These are phyloP conservation scores for Karstenula rhodostoma DNA, from an alignment of 2,329 filamentous ascomycete genomes.

Conservation along the genomic window DNA sequence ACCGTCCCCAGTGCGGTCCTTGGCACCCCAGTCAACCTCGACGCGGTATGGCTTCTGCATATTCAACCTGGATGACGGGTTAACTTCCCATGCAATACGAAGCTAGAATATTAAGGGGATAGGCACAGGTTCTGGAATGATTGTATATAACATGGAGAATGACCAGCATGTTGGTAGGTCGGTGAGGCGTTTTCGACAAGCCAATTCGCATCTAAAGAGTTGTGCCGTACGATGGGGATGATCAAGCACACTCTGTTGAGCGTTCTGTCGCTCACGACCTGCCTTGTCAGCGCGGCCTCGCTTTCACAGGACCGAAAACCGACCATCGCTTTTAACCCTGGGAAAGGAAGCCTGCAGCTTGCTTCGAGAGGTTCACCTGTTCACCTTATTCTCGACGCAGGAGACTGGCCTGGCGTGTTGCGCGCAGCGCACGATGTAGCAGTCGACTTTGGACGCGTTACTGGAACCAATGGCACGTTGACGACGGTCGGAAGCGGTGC, in stretches of 20 bases:
- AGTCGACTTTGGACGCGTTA: conserved; percentile 74
- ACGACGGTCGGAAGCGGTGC: conserved; percentile 49
- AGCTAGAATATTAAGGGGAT: conserved; percentile 33
- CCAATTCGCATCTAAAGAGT: conserved; percentile 9
- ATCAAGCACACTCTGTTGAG: conserved; percentile 35
- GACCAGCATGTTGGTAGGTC: conserved; percentile 17
- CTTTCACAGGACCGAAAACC: conserved; percentile 59
- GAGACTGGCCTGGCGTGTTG: conserved; percentile 73
- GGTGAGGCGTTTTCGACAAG: conserved; percentile 22
- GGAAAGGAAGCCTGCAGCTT: conserved; percentile 46
- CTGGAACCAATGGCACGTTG: conserved; percentile 68
- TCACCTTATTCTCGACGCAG: conserved; percentile 44
- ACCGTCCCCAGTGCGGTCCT: conserved; percentile 18
- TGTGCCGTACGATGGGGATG: conserved; percentile 37
- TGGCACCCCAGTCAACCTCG: conserved; percentile 16
- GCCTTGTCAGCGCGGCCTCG: conserved; percentile 27
- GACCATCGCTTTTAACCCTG: conserved; percentile 57
- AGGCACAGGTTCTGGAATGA: conserved; percentile 16
- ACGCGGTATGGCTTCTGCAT: not conserved
- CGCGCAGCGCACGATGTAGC: conserved; percentile 73
- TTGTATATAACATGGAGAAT: conserved; percentile 21
- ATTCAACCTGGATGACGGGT: conserved; percentile 13
- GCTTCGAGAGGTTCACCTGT: conserved; percentile 41
- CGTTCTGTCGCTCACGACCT: conserved; percentile 35
- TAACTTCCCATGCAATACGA: conserved; percentile 8